A percentile compares a stretch with the other conserved stretches of the same genome.
Conservation (phyloP, 371 early-diverging fungal species). For the Mortierella sp. region DNA sequence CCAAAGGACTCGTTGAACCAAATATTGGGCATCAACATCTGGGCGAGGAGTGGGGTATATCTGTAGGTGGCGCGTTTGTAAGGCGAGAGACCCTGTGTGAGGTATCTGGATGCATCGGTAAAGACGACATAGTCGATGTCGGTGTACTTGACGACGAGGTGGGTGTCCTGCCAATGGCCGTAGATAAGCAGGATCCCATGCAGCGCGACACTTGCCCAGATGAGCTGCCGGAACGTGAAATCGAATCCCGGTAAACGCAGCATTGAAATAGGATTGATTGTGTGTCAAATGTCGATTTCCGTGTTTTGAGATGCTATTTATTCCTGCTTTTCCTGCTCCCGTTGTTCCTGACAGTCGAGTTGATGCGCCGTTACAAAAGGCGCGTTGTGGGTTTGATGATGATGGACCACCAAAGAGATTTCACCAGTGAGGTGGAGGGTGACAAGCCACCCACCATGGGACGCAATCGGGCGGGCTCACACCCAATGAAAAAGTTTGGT, state of each 20-base stretch:
- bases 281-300: not conserved
- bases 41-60: slow-evolving; percentile 95
- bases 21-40: slow-evolving; percentile 86
- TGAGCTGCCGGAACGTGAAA: slow-evolving; percentile 44
- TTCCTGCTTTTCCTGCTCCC: not conserved
- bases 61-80: slow-evolving; percentile 95
- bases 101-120: slow-evolving; percentile 91
- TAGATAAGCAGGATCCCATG: slow-evolving; percentile 80
- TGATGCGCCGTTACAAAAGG: not conserved
- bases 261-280: not conserved
- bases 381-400: not conserved
- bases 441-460: no score
- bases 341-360: not conserved
- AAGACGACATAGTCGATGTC: slow-evolving; percentile 98
- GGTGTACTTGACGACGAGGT: slow-evolving; percentile 92
- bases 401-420: not conserved
- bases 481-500: no score
- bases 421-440: no score
- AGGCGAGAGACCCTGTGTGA: slow-evolving; percentile 82
- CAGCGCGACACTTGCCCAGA: slow-evolving; percentile 59
- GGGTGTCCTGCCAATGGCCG: slow-evolving; percentile 88
- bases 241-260: slow-evolving; percentile 27
- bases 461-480: no score
- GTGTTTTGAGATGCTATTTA: not conserved
- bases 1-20: slow-evolving; percentile 83